Percentiles rank a stretch among this genome's conserved stretches.
phyloP scores from a whole-genome alignment of 2,329 filamentous ascomycete genomes.

The Hypoxylon sp. region DNA sequence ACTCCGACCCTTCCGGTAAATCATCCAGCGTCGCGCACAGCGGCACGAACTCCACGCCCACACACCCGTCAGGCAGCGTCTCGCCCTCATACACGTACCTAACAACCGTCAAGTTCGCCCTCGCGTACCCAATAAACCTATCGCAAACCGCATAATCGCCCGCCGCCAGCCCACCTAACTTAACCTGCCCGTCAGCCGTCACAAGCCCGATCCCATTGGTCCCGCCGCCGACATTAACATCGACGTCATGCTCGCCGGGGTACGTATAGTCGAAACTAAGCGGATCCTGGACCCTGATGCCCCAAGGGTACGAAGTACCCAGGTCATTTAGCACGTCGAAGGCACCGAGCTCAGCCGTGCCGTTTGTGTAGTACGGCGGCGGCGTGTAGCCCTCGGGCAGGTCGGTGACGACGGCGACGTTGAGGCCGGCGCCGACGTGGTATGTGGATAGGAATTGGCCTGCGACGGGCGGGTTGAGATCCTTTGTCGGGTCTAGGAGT shows the following conservation, averaged over 20 bases:
- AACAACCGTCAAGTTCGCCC: conserved; percentile 17
- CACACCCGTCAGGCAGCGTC: conserved; percentile 27
- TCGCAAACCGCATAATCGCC: conserved; percentile 34
- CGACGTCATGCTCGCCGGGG: conserved; percentile 32
- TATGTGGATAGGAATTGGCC: conserved; percentile 25
- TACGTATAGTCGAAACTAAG: conserved; percentile 17
- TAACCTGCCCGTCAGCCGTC: not conserved
- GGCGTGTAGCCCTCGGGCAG: not conserved
- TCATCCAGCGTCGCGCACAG: conserved; percentile 29
- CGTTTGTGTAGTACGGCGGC: conserved; percentile 40
- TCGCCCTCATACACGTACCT: conserved; percentile 40
- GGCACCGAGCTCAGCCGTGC: conserved; percentile 10
- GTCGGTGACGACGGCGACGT: conserved; percentile 19
- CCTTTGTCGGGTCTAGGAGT: conserved; percentile 28
- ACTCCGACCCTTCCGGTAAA: conserved; percentile 24
- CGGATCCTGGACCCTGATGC: conserved; percentile 20
- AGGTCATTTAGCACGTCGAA: conserved; percentile 33
- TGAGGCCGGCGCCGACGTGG: conserved; percentile 35
- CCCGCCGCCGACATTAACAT: conserved; percentile 32
- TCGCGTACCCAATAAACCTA: conserved; percentile 20
- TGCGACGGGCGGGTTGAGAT: conserved; percentile 29
- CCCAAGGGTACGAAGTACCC: conserved; percentile 30
- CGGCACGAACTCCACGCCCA: conserved; percentile 28
- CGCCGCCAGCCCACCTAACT: conserved; percentile 13
- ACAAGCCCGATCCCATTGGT: conserved; percentile 24